phyloP scores from a whole-genome alignment of 306 rosid species.

The Inga leiocalycina region DNA sequence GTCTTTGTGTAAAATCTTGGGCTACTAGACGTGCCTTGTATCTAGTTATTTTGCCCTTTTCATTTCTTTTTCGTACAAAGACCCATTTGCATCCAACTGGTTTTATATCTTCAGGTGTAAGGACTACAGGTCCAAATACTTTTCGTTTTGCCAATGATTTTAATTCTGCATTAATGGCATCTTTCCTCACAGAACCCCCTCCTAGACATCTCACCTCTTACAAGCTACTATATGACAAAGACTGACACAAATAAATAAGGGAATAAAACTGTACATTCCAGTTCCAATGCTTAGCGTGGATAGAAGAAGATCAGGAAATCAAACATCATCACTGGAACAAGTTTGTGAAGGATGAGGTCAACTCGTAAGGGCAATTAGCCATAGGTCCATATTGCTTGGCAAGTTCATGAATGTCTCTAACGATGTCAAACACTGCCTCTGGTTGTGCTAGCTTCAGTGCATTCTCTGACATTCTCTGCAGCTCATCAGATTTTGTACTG shows the following conservation, averaged over 20 bases:
- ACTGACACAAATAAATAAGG: slow-evolving; percentile 43
- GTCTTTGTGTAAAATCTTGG: too few species aligned
- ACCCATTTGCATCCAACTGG: too few species aligned
- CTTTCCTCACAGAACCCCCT: too few species aligned
- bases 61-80: too few species aligned
- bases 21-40: too few species aligned
- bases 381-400: slow-evolving; percentile 73
- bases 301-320: neutral
- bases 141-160: too few species aligned
- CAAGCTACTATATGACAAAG: too few species aligned
- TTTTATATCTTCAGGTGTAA: too few species aligned
- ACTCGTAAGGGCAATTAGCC: slow-evolving; percentile 62
- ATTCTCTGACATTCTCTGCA: slow-evolving; percentile 69
- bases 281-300: slow-evolving; percentile 30
- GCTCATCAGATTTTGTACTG: slow-evolving; percentile 73
- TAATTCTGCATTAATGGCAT: too few species aligned
- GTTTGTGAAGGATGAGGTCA: slow-evolving; percentile 83
- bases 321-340: slow-evolving; percentile 46
- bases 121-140: too few species aligned
- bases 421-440: slow-evolving; percentile 92
- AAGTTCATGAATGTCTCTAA: slow-evolving; percentile 85
- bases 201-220: too few species aligned
- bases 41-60: too few species aligned
- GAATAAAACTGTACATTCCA: slow-evolving; percentile 60
- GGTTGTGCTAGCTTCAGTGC: slow-evolving; percentile 92